Evolutionary conservation across 495 filamentous ascomycete genomes (phyloP).

Genomic region (Acidiella bohemica): DNA sequence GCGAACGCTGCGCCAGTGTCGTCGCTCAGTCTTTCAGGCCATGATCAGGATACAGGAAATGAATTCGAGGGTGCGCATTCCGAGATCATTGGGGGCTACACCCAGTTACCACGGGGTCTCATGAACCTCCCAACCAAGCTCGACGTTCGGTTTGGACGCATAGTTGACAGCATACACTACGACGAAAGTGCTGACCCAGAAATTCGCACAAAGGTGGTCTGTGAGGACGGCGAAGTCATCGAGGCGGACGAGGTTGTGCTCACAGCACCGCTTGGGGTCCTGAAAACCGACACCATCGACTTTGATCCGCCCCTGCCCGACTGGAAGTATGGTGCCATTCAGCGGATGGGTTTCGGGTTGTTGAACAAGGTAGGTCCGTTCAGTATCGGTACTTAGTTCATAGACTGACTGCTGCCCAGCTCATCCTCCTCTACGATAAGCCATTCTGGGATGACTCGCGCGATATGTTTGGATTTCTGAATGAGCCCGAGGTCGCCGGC

Average conservation of each 20-base stretch:
- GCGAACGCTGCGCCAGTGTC: slow-evolving; percentile 82
- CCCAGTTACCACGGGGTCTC: slow-evolving; percentile 73
- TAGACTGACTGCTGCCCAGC: slow-evolving; percentile 23
- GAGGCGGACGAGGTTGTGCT: slow-evolving; percentile 77
- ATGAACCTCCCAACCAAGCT: slow-evolving; percentile 60
- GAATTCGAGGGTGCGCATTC: slow-evolving; percentile 92
- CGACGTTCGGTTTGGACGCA: slow-evolving; percentile 60
- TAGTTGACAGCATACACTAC: slow-evolving; percentile 59
- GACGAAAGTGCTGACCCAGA: slow-evolving; percentile 27
- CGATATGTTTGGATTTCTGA: slow-evolving; percentile 87
- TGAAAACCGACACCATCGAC: slow-evolving; percentile 60
- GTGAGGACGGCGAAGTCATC: slow-evolving; percentile 62
- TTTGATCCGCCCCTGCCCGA: slow-evolving; percentile 76
- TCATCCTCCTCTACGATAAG: slow-evolving; percentile 77
- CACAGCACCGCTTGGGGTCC: slow-evolving; percentile 76
- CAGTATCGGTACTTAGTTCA: slow-evolving; percentile 6
- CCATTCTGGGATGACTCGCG: slow-evolving; percentile 85
- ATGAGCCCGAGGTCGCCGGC: slow-evolving; percentile 44
- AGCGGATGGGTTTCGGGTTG: slow-evolving; percentile 81
- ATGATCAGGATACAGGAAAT: slow-evolving; percentile 95
- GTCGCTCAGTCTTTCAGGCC: slow-evolving; percentile 75
- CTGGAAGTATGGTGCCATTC: slow-evolving; percentile 71
- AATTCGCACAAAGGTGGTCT: slow-evolving; percentile 45
- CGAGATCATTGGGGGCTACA: slow-evolving; percentile 84
- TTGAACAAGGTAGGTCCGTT: slow-evolving; percentile 60